Base-by-base conservation (phyloP, 1,139 yeast genomes). In the Pichia sp. region DNA sequence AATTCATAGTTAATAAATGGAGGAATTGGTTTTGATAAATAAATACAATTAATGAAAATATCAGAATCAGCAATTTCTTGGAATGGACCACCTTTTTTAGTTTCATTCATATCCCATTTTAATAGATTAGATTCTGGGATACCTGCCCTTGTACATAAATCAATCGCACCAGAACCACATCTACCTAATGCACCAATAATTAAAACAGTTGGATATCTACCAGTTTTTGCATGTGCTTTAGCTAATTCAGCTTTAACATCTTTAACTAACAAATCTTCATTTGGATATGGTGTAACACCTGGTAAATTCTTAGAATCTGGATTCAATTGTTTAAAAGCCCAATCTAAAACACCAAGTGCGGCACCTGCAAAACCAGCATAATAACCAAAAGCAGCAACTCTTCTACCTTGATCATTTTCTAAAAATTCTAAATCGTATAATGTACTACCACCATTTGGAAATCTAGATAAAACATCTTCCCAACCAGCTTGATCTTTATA, bases 321-420 rank as follows among this genome's bases (percentile, higher is more conserved):
- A 63, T 86, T 82, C 33, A 81, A 70, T 66, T 86, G 92, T 71
- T 90, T 89, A 73, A 85, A 86, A 44, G 95, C 86, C 97, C 97
- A 92, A 67, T 89, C 96, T 65, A 80, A 80, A 47, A 90, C 76
- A 62, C 98, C 98, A 49, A 92, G 71, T 33, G 98, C 98, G 43
- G 99, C 97, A 63, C 98, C 98, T 11, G 97, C 98, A 65, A 94
- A 92, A 29, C 98, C 98, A 43, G 99, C 98, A 67, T 92, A 92
- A 74, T 80, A 94, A 25, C 99, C 98, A 66, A 92, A 92, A 11
- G 98, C 98, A 44, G 98, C 99, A 39, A 94, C 99, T 71, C 98
- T 85, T 74, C 97, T 86, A 36, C 97, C 97, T 64, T 81, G 82
- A 59, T 86, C 97, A 66, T 92, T 88, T 67, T 87, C 95, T 65